Conservation (phyloP, 108 stramenopile genomes). For the Cyclotella atomus region DNA sequence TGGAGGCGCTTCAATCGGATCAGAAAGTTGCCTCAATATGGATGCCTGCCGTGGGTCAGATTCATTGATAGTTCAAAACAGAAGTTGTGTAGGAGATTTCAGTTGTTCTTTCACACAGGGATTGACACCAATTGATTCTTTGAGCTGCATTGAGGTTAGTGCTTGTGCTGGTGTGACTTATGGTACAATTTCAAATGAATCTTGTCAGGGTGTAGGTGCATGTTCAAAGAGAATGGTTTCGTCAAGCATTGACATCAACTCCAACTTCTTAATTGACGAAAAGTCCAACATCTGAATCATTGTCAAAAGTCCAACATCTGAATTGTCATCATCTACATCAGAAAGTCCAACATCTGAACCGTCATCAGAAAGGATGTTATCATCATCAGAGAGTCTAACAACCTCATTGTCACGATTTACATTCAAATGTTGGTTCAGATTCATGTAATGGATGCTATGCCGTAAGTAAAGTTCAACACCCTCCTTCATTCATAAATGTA, state of each 20-base stretch:
- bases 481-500: too few relatives aligned
- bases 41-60: neutral
- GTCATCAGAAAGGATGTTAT: too few relatives aligned
- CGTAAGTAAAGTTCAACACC: too few relatives aligned
- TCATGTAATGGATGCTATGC: too few relatives aligned
- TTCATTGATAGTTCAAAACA: neutral
- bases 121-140: neutral
- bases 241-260: too few relatives aligned
- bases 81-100: neutral
- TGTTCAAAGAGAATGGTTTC: neutral
- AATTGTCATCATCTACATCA: too few relatives aligned
- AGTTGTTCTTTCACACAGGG: neutral
- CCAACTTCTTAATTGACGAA: too few relatives aligned
- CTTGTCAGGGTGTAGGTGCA: neutral
- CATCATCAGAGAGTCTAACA: too few relatives aligned
- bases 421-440: too few relatives aligned
- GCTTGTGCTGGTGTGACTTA: neutral
- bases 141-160: neutral
- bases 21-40: neutral
- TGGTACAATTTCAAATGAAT: neutral
- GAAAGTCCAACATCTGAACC: too few relatives aligned
- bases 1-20: neutral
- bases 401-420: too few relatives aligned
- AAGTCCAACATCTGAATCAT: too few relatives aligned
- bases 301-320: neutral